Base-by-base conservation (phyloP, 495 filamentous ascomycete species). In the Tuber calosporum region DNA sequence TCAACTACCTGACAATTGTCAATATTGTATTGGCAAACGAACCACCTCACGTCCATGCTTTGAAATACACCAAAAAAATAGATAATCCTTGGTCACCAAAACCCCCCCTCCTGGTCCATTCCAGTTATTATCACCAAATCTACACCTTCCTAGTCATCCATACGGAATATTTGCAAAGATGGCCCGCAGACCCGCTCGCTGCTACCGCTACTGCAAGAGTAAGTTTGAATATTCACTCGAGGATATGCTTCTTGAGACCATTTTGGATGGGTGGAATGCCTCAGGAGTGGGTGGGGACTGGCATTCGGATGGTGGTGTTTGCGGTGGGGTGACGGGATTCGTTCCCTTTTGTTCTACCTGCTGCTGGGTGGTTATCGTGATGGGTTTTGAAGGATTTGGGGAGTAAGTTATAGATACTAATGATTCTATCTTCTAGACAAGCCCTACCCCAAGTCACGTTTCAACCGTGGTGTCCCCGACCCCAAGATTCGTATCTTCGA, bases 121-220 rank as follows among this genome's bases (percentile, higher is more conserved):
- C 13, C 53, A 8, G n/a, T 26, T 30, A 17, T 7, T 62, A 34
- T 62, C 53, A 84, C 81, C 26, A 17, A 34, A 34, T 62, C 1
- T 1, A 62, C 53, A 17, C 11, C 26, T 19, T 30, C 13, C 13
- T 13, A 62, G 11, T 34, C 11, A 30, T 83, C 83, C 84, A 84
- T 75, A 84, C 84, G 82, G 84, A 84, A 84, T 86, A 89, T 84
- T 87, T 86, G 85, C 90, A 89, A 92, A 89, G 86, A 99, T 99
- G 95, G 95, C 95, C 83, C 92, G 95, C 84, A 92, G 95, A 88
- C 95, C 95, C 81, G 95, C 95, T 80, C 89, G 96, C 87, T 99
- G 95, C 87, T 99, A 99, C 90, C 93, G 95, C 85, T 99, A 99
- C 90, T 99, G 95, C 93, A 98, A 98, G 93, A 97, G 97, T 91